A percentile compares a stretch with the other conserved stretches of the same genome.
Evolutionary conservation across 2,329 filamentous ascomycete genomes (phyloP).

Genomic region (Penicillium digitatum): DNA sequence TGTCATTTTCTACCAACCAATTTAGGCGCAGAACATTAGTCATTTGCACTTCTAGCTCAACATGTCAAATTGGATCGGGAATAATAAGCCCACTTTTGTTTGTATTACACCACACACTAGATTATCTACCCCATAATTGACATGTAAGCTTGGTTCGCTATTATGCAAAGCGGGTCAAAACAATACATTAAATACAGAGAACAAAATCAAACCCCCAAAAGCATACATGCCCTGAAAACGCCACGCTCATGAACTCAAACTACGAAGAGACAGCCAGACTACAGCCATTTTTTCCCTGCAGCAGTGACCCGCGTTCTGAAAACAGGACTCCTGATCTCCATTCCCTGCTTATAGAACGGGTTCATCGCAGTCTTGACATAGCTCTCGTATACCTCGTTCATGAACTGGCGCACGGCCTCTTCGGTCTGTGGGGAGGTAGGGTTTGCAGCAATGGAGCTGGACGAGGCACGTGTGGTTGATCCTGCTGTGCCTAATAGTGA

Average conservation of each 20-base stretch:
- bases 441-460: slow-evolving; percentile 73
- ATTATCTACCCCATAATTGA: neutral
- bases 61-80: neutral
- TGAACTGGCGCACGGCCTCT: slow-evolving; percentile 92
- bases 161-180: neutral
- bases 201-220: neutral
- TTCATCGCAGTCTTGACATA: slow-evolving; percentile 98
- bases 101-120: neutral
- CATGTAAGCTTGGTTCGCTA: neutral
- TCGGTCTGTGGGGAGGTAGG: slow-evolving; percentile 86
- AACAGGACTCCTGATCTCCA: slow-evolving; percentile 78
- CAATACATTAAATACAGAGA: slow-evolving; percentile 1
- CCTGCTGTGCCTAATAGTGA: slow-evolving; percentile 31
- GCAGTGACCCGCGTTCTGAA: slow-evolving; percentile 78
- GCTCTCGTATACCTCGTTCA: slow-evolving; percentile 90
- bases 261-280: slow-evolving; percentile 23
- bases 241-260: slow-evolving; percentile 20
- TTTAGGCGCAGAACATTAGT: neutral
- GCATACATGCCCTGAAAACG: slow-evolving; percentile 18
- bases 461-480: slow-evolving; percentile 46
- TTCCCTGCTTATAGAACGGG: slow-evolving; percentile 85
- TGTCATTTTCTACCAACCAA: neutral
- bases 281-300: slow-evolving; percentile 90
- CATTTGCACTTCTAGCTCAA: neutral
- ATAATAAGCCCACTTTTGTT: neutral